Evolutionary conservation across 139 green algal genomes (phyloP), one percentile per base, ranked within the genome.

Genomic region (Ettlia oleoabundans): DNA sequence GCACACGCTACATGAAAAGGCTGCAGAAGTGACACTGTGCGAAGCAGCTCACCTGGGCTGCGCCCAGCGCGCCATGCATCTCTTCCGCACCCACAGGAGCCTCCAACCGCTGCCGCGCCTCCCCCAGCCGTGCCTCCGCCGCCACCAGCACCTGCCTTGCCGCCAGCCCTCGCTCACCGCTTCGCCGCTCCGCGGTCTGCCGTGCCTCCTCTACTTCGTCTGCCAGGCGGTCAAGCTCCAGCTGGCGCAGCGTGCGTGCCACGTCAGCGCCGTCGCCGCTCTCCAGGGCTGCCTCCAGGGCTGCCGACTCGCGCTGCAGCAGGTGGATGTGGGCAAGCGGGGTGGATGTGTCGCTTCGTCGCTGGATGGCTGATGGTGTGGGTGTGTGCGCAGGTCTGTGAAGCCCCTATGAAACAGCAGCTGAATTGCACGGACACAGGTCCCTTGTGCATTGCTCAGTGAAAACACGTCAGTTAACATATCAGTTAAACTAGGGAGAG

Each of bases 101-200:
- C 19, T 33, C 63, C 62, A 82, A 22, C 7, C 32, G 30, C 42
- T 74, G 19, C 51, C 32, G 52, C 3, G 79, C 79, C 1, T 7
- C 53, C 3, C n/a, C 53, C 68, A 76, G 37, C 24, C 42, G 43
- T 21, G 65, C 66, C 41, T 83, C 82, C 0, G 76, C 72, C 1
- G 58, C 66, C 43, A 82, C 63, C 64, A 86, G 82, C 35, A 37
- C 61, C 62, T 86, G 64, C 37, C 66, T 74, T 26, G 82, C 82
- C 2, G 55, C 65, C n/a, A 83, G 62, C 28, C 82, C 82, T 2
- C 82, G 74, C 64, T 78, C 66, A 28, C 82, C 82, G 75, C 82
- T 86, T 37, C 75, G 66, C 75, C 42, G 38, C 51, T 82, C 71
- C 1, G 72, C 72, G 7, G 40, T 86, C 68, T 77, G 62, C 15